phyloP scores from a whole-genome alignment of 2,329 filamentous ascomycete genomes.

The Ceratocystis papillata region DNA sequence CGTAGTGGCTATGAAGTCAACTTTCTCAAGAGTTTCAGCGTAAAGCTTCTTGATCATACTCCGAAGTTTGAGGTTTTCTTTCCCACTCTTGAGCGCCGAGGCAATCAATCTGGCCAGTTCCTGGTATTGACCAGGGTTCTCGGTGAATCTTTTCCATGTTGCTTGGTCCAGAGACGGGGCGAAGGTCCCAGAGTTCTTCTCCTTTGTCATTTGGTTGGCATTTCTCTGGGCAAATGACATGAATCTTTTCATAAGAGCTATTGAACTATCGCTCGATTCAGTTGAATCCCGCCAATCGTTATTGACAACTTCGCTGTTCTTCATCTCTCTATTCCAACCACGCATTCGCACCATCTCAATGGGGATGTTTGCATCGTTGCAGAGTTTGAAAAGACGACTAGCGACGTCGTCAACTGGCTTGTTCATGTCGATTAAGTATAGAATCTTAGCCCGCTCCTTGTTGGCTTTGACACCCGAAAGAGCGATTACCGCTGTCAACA shows the following conservation, averaged over 20 bases:
- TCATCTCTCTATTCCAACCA: constrained; percentile 34
- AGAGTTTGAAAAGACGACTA: constrained; percentile 34
- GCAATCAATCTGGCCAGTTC: constrained; percentile 33
- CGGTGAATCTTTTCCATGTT: constrained; percentile 35
- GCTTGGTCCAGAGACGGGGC: constrained; percentile 37
- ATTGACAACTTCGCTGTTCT: constrained; percentile 30
- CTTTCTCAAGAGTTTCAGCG: constrained; percentile 31
- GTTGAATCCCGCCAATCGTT: constrained; percentile 13
- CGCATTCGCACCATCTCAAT: constrained; percentile 35
- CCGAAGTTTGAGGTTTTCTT: constrained; percentile 28
- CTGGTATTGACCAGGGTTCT: constrained; percentile 30
- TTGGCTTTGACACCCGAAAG: constrained; percentile 20
- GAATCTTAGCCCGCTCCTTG: constrained; percentile 28
- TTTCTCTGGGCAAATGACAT: constrained; percentile 27
- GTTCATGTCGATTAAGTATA: constrained; percentile 41
- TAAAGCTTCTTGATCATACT: constrained; percentile 33
- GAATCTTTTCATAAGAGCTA: constrained; percentile 30
- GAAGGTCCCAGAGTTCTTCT: not conserved
- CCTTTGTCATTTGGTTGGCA: not conserved
- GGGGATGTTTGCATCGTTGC: constrained; percentile 31
- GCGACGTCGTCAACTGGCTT: constrained; percentile 39
- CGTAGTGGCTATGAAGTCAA: constrained; percentile 39
- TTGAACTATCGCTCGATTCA: not conserved
- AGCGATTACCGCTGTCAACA: constrained; percentile 35
- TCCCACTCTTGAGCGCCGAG: constrained; percentile 28